Evolutionary conservation across 2,329 filamentous ascomycete genomes (phyloP), one percentile per base, ranked within the genome.

Genomic region (Aspergillus sp.): DNA sequence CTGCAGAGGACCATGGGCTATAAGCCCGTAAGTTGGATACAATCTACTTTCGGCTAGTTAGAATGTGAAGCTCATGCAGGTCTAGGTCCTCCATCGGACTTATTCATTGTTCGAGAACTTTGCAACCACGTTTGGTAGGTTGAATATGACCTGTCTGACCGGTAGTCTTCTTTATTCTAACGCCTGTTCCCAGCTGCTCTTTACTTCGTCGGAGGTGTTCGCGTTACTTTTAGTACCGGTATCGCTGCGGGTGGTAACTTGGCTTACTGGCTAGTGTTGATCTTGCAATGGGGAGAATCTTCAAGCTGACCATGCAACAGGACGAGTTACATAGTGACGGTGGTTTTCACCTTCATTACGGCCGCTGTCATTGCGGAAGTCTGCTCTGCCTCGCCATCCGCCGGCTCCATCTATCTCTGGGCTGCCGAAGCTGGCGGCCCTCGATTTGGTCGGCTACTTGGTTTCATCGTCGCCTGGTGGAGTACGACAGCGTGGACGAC

Each of bases 401-500:
- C 84, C 12, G 84, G 84, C 0, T 85, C 83, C 2, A 86, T 86
- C 66, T 86, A 86, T 61, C 78, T 86, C 18, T 86, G 84, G 84
- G 84, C 84, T n/a, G 84, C 84, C 46, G 84, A 86, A 64, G 77
- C 84, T 18, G 84, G 84, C 49, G 84, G 84, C 5, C 81, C 79
- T 26, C 77, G 77, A 22, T 86, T 77, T 63, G 84, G 84, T n/a
- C 72, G 84, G 29, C 73, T 86, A 0, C 78, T 86, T 56, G 84
- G 84, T 18, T 86, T 85, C 68, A 72, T 85, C n/a, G 84, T 86
- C n/a, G 84, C 84, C 0, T 87, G 84, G 84, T 87, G 84, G 84
- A 84, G 81, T 65, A 85, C 83, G 0, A 86, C 84, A 0, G 84
- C 85, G 1, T 87, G 84, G 84, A 87, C 84, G 2, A 86, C 81